phyloP scores from a whole-genome alignment of 768 basidiomycete genomes.

The Tylopilus sp. region DNA sequence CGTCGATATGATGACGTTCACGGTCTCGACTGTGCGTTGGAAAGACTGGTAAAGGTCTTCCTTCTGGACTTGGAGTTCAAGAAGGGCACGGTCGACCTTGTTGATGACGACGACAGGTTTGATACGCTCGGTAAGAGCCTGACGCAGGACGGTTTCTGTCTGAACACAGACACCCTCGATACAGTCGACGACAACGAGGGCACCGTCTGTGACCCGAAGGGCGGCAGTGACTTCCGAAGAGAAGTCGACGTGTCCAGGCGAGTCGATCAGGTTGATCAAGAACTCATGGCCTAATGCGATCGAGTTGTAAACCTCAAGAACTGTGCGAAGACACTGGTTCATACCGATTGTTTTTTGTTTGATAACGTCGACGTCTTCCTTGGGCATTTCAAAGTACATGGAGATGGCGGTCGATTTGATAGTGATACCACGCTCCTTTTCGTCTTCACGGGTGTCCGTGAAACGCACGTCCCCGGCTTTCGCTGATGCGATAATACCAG shows the following conservation, averaged over 20 bases:
- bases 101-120: slow-evolving; percentile 99
- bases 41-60: slow-evolving; percentile 98
- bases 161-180: slow-evolving; percentile 99
- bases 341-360: slow-evolving; percentile 92
- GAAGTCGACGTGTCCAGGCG: slow-evolving; percentile 99
- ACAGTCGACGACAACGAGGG: slow-evolving; percentile 99
- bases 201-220: slow-evolving; percentile 99
- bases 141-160: slow-evolving; percentile 98
- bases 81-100: slow-evolving; percentile 99
- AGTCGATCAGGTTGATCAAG: slow-evolving; percentile 99
- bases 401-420: slow-evolving; percentile 99
- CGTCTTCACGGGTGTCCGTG: slow-evolving; percentile 95
- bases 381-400: slow-evolving; percentile 96
- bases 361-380: slow-evolving; percentile 82
- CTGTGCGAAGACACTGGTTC: slow-evolving; percentile 18
- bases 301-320: neutral
- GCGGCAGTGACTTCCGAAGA: slow-evolving; percentile 99
- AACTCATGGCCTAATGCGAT: slow-evolving; percentile 74
- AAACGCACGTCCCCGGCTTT: slow-evolving; percentile 97
- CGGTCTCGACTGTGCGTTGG: slow-evolving; percentile 93
- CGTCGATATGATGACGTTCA: slow-evolving; percentile 98
- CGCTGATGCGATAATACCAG: slow-evolving; percentile 93
- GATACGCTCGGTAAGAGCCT: slow-evolving; percentile 96
- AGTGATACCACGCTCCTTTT: slow-evolving; percentile 99
- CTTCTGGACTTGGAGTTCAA: slow-evolving; percentile 96